Conservation (phyloP, 352 stramenopile genomes). For the Peronospora tabacina region DNA sequence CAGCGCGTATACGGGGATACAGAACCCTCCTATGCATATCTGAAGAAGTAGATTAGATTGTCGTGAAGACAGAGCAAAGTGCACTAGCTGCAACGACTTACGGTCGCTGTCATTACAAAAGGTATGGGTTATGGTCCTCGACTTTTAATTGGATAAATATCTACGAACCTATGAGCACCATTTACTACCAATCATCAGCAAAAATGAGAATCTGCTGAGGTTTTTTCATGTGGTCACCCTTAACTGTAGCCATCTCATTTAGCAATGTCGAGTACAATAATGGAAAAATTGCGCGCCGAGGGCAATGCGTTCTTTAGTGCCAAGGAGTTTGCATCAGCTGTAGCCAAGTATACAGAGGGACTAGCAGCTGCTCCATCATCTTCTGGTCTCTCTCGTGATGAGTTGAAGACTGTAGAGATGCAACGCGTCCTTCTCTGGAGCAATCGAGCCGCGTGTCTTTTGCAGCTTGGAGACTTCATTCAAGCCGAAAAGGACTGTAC, state of each 20-base stretch:
- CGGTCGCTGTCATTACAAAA: slow-evolving; percentile 27
- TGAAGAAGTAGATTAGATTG: slow-evolving; percentile 11
- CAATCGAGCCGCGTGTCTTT: slow-evolving; percentile 65
- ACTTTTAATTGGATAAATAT: neutral
- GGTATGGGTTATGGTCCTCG: neutral
- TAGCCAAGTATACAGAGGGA: slow-evolving; percentile 61
- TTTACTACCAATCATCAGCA: too few relatives aligned
- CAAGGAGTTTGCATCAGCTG: slow-evolving; percentile 52
- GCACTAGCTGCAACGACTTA: slow-evolving; percentile 6
- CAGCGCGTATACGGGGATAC: slow-evolving; percentile 68
- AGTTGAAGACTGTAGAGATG: slow-evolving; percentile 15
- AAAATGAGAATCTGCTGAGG: neutral
- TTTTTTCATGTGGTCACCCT: neutral
- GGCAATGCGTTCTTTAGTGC: slow-evolving; percentile 72
- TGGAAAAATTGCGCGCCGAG: slow-evolving; percentile 58
- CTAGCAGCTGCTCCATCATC: slow-evolving; percentile 18
- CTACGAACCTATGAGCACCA: neutral
- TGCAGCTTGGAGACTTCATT: slow-evolving; percentile 61
- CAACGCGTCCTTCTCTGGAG: slow-evolving; percentile 64
- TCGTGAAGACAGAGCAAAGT: neutral
- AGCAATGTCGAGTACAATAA: slow-evolving; percentile 13
- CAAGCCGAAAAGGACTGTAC: slow-evolving; percentile 49
- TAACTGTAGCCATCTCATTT: slow-evolving; percentile 26
- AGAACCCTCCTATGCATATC: slow-evolving; percentile 78
- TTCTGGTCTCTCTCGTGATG: slow-evolving; percentile 12